Evolutionary conservation across 305 asterid genomes (phyloP).

Genomic region (Fraxinus greggii): DNA sequence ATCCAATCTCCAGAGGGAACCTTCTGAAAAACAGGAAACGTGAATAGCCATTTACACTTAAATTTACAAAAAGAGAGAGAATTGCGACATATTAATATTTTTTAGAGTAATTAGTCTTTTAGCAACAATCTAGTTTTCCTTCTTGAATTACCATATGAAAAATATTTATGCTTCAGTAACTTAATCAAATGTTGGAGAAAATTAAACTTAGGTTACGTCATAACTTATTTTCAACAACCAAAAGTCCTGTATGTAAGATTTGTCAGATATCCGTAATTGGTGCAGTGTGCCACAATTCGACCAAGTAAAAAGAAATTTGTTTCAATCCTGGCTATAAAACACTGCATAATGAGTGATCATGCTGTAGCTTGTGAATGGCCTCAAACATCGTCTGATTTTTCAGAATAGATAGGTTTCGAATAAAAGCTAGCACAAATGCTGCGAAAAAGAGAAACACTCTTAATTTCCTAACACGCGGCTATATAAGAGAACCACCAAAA

Average conservation of each 20-base stretch:
- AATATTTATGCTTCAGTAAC: neutral
- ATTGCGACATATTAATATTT: neutral
- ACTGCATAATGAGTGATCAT: neutral
- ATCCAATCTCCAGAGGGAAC: constrained; percentile 89
- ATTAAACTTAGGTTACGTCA: neutral
- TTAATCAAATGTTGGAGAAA: neutral
- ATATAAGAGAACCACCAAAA: neutral
- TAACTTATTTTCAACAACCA: neutral
- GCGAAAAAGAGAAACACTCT: neutral
- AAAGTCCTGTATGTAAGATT: neutral
- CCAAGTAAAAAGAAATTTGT: neutral
- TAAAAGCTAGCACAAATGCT: neutral
- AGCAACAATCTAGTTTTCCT: neutral
- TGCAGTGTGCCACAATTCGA: neutral
- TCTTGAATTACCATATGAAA: neutral
- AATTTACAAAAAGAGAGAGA: constrained; percentile 1
- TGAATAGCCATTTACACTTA: constrained; percentile 8
- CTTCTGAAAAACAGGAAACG: constrained; percentile 36
- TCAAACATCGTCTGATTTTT: neutral
- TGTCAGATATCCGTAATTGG: neutral
- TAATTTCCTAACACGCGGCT: neutral
- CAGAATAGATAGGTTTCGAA: neutral
- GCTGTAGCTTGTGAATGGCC: neutral
- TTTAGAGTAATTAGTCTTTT: constrained; percentile 1
- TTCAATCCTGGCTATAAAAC: neutral